phyloP scores from a whole-genome alignment of 2,329 filamentous ascomycete genomes.

The Simplicillium sp. region DNA sequence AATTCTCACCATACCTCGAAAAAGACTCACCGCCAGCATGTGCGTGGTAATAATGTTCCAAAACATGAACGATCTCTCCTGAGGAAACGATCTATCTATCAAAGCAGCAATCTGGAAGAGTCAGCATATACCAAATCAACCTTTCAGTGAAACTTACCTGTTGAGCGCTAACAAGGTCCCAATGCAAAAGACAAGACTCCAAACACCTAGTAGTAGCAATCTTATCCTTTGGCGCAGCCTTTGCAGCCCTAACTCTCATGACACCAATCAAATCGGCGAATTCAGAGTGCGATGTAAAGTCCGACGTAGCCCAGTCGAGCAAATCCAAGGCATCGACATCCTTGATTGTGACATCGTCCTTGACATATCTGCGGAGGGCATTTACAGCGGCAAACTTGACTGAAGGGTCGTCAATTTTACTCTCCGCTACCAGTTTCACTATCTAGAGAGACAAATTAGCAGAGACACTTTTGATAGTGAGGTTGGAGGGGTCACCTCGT shows the following conservation, averaged over 20 bases:
- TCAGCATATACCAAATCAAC: neutral
- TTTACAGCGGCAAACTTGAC: constrained; percentile 34
- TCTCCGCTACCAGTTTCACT: constrained; percentile 40
- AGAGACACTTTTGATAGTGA: neutral
- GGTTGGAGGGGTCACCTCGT: constrained; percentile 28
- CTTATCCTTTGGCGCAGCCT: constrained; percentile 40
- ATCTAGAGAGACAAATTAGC: constrained; percentile 18
- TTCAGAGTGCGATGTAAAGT: constrained; percentile 25
- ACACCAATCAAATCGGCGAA: constrained; percentile 39
- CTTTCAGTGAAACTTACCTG: constrained; percentile 27
- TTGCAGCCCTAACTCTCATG: constrained; percentile 40
- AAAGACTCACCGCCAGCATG: constrained; percentile 36
- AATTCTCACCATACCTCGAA: neutral
- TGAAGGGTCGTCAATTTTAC: constrained; percentile 37
- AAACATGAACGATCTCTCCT: constrained; percentile 39
- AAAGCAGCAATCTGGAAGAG: constrained; percentile 40
- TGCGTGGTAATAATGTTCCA: constrained; percentile 46
- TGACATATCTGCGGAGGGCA: constrained; percentile 34
- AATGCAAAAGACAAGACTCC: constrained; percentile 42
- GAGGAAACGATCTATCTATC: constrained; percentile 39
- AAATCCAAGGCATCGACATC: constrained; percentile 44
- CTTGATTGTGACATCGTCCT: constrained; percentile 33
- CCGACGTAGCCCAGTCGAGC: constrained; percentile 42
- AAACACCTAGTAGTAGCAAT: constrained; percentile 32
- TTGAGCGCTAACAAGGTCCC: constrained; percentile 47